Evolutionary conservation across 805 yeast genomes (phyloP), one percentile per base, ranked within the genome.

Genomic region (Saccharomycopsis selenospora): DNA sequence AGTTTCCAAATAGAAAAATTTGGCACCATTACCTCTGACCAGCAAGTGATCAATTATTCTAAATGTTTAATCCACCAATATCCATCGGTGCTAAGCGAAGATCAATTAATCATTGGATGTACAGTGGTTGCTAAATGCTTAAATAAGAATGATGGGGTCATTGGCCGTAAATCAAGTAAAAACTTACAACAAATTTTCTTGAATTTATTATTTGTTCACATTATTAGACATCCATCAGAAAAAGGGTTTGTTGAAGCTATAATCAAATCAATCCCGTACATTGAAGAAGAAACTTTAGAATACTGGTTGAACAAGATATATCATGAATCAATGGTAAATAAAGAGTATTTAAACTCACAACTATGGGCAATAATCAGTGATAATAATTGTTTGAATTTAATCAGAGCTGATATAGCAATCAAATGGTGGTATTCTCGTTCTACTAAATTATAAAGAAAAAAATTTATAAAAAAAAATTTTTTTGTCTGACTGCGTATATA

Each of bases 381-480:
- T n/a, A n/a, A n/a, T n/a, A 40, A 22, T 7, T 49, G 44, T 3
- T 40, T 52, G 41, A 49, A 50, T 3, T 28, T 52, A 17, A n/a
- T 28, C 24, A 45, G 36, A 30, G 50, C 50, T 5, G 55, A 52
- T 30, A 38, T 45, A 14, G 52, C 53, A 11, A 43, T 52, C 17
- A 36, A 27, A 27, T 52, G 55, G 55, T 52, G 55, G 55, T 52
- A 52, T 41, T n/a, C n/a, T n/a, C n/a, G n/a, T n/a, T n/a, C n/a
- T n/a, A n/a, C n/a, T n/a, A n/a, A n/a, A n/a, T n/a, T n/a, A n/a
- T n/a, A n/a, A n/a, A n/a, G n/a, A n/a, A n/a, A n/a, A n/a, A n/a
- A n/a, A n/a, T n/a, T n/a, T n/a, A n/a, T n/a, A n/a, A n/a, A n/a
- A n/a, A n/a, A n/a, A n/a, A n/a, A n/a, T n/a, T n/a, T n/a, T n/a